These are phyloP conservation scores for Dissophora globulifera DNA, from an alignment of 192 early-diverging fungal species.

Conservation along the genomic window DNA sequence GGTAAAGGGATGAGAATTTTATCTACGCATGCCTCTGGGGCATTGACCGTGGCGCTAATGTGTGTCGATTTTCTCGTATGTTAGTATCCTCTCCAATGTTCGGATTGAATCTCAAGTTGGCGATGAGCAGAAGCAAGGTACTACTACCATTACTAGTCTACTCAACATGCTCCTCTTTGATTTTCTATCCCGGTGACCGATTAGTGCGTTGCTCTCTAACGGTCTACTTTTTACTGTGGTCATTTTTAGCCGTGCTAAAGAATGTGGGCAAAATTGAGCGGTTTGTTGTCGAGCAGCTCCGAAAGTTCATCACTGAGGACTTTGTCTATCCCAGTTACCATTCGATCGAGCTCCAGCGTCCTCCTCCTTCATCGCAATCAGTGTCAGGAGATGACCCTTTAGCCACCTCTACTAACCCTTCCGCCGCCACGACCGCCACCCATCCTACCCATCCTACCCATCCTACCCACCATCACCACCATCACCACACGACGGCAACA, in stretches of 20 bases:
- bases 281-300: constrained; percentile 83
- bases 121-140: constrained; percentile 75
- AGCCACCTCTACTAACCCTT: no score
- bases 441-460: no score
- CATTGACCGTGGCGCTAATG: no score
- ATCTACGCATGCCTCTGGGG: no score
- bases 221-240: no score
- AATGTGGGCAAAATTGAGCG: constrained; percentile 85
- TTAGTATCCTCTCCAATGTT: constrained; percentile 66
- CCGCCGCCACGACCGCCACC: no score
- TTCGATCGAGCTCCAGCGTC: constrained; percentile 59
- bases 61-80: background rate
- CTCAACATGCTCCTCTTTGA: background rate
- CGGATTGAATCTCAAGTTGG: constrained; percentile 73
- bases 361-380: background rate
- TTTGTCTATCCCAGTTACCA: constrained; percentile 84
- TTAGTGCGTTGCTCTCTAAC: background rate
- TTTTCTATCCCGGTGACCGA: no score
- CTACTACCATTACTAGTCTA: background rate
- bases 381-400: no score
- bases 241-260: constrained; percentile 69
- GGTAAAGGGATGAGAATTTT: no score
- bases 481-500: background rate
- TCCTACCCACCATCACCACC: background rate
- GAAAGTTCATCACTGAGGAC: constrained; percentile 78